These are phyloP conservation scores for Pleurotus cornucopiae DNA, from an alignment of 768 basidiomycete genomes.

Conservation along the genomic window DNA sequence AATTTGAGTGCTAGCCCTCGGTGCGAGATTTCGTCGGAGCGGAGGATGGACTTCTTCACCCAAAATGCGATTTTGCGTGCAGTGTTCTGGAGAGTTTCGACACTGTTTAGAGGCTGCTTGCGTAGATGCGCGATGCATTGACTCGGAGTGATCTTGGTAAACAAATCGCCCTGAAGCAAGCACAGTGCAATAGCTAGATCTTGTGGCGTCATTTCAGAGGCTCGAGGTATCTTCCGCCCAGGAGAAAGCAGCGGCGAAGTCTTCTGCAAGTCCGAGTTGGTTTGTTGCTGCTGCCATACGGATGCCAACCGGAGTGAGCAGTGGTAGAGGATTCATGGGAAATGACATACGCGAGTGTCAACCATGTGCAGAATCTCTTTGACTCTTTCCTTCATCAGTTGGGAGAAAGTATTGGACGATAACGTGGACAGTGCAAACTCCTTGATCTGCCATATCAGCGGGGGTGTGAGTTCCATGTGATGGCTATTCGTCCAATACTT, in stretches of 20 bases:
- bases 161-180: conserved; percentile 39
- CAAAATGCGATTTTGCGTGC: conserved; percentile 37
- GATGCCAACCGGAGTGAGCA: neutral
- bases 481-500: conserved; percentile 30
- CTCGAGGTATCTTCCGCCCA: conserved; percentile 21
- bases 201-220: conserved; percentile 29
- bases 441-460: conserved; percentile 30
- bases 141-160: conserved; percentile 29
- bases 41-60: conserved; percentile 36
- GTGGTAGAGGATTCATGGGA: neutral
- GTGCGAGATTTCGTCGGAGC: conserved; percentile 29
- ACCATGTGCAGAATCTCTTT: conserved; percentile 25
- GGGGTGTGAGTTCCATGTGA: conserved; percentile 23
- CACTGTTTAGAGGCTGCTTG: conserved; percentile 23
- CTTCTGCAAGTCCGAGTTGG: neutral
- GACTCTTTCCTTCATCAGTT: conserved; percentile 27
- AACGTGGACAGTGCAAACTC: conserved; percentile 27
- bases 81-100: conserved; percentile 27
- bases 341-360: conserved; percentile 21
- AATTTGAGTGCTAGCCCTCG: conserved; percentile 38
- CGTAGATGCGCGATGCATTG: conserved; percentile 38
- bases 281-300: neutral
- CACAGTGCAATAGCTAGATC: conserved; percentile 41
- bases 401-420: conserved; percentile 13
- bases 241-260: conserved; percentile 13